Conservation (phyloP, 116 monocot genomes). For the Posidonia oceanica region DNA sequence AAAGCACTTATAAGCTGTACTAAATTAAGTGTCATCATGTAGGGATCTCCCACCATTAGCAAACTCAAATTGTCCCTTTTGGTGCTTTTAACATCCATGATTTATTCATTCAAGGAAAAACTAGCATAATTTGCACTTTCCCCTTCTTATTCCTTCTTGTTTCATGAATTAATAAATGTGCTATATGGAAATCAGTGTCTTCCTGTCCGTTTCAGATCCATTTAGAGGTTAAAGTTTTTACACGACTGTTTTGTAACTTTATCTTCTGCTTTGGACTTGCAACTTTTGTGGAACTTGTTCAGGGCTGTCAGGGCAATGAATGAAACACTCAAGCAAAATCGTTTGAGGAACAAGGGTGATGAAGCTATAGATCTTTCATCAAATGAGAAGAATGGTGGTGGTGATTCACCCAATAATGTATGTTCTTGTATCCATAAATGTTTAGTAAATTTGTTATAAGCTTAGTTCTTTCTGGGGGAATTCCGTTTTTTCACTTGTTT, state of each 20-base stretch:
- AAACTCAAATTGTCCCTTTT: no score
- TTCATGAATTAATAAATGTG: no score
- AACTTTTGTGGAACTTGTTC: not conserved
- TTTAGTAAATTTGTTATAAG: not conserved
- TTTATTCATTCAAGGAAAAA: no score
- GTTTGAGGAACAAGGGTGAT: constrained; percentile 45
- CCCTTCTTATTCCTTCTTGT: no score
- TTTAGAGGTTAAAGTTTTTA: not conserved
- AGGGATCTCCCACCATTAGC: no score
- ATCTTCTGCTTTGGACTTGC: not conserved
- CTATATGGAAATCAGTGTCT: no score
- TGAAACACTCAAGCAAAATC: constrained; percentile 84
- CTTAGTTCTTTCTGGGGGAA: not conserved
- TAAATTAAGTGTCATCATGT: no score
- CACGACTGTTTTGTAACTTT: not conserved
- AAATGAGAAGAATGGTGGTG: constrained; percentile 22
- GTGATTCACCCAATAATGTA: constrained; percentile 43
- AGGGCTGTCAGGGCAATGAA: constrained; percentile 92
- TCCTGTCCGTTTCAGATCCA: no score
- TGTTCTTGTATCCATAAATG: constrained; percentile 1
- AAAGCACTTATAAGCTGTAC: no score
- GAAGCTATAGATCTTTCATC: constrained; percentile 22
- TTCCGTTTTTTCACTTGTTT: not conserved
- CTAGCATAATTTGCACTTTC: no score
- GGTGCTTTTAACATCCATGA: no score